phyloP scores from a whole-genome alignment of 805 yeast genomes.

The Metschnikowia colocasiae region DNA sequence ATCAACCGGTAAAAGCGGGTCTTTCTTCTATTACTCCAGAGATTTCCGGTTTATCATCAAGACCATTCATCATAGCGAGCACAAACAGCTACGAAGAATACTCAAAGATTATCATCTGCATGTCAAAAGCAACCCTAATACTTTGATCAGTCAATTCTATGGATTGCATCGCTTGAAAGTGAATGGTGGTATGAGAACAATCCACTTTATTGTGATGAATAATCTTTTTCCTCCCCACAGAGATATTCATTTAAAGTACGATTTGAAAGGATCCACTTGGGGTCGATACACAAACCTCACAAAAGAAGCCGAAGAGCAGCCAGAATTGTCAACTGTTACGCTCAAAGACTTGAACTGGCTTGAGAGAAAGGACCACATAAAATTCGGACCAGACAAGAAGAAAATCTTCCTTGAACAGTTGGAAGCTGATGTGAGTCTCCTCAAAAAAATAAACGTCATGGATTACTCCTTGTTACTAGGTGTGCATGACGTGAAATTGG shows the following conservation, averaged over 20 bases:
- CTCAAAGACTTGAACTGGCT: constrained; percentile 89
- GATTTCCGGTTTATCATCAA: constrained; percentile 93
- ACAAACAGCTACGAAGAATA: constrained; percentile 70
- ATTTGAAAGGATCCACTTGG: constrained; percentile 88
- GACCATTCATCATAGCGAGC: constrained; percentile 92
- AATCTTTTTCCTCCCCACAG: constrained; percentile 92
- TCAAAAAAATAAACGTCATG: constrained; percentile 82
- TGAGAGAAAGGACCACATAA: constrained; percentile 57
- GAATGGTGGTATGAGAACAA: constrained; percentile 68
- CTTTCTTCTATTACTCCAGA: constrained; percentile 90
- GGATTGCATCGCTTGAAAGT: constrained; percentile 92
- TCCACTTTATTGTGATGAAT: constrained; percentile 95
- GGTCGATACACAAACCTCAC: constrained; percentile 60
- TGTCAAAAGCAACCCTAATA: constrained; percentile 79
- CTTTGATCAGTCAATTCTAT: constrained; percentile 90
- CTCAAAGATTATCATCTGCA: constrained; percentile 76
- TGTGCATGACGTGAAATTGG: constrained; percentile 68
- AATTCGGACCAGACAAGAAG: constrained; percentile 70
- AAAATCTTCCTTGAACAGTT: constrained; percentile 64
- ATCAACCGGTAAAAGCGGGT: constrained; percentile 96
- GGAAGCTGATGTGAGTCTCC: constrained; percentile 65
- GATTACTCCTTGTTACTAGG: constrained; percentile 92
- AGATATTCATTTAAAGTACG: constrained; percentile 80
- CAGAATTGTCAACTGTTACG: constrained; percentile 41
- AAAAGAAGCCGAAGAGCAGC: constrained; percentile 22